phyloP scores from a whole-genome alignment of 2,329 filamentous ascomycete species.

The Penicillium sp. region DNA sequence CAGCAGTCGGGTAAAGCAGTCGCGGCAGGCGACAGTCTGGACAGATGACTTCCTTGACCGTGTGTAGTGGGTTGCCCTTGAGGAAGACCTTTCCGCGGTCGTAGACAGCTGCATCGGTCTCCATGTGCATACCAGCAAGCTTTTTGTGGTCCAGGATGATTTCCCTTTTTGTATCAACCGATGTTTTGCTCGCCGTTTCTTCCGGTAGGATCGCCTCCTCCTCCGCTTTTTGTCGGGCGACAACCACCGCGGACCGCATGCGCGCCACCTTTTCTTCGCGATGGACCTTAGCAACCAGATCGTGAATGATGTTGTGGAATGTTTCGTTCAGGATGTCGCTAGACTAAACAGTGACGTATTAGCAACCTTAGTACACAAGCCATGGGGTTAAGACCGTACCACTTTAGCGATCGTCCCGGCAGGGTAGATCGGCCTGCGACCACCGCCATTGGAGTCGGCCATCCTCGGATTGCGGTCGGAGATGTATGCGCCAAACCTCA shows the following conservation, averaged over 20 bases:
- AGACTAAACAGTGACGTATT: slow-evolving; percentile 5
- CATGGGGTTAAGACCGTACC: slow-evolving; percentile 29
- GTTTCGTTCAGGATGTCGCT: slow-evolving; percentile 57
- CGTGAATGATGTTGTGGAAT: slow-evolving; percentile 62
- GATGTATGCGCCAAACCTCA: slow-evolving; percentile 7
- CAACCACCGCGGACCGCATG: slow-evolving; percentile 53
- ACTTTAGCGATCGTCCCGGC: slow-evolving; percentile 44
- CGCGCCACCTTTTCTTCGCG: slow-evolving; percentile 62
- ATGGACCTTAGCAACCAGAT: slow-evolving; percentile 59
- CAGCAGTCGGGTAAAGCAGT: slow-evolving; percentile 58
- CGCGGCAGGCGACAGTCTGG: slow-evolving; percentile 62
- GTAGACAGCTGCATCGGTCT: slow-evolving; percentile 55
- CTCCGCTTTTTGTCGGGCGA: slow-evolving; percentile 47
- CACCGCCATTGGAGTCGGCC: slow-evolving; percentile 33
- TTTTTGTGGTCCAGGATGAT: slow-evolving; percentile 38
- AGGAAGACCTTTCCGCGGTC: slow-evolving; percentile 56
- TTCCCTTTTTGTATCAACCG: slow-evolving; percentile 34
- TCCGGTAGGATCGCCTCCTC: slow-evolving; percentile 36
- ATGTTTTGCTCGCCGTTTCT: slow-evolving; percentile 33
- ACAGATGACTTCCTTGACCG: slow-evolving; percentile 61
- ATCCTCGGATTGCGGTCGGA: slow-evolving; percentile 26
- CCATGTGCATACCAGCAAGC: slow-evolving; percentile 39
- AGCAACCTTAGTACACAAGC: neutral
- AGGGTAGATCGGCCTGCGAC: slow-evolving; percentile 30
- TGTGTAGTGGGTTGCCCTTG: slow-evolving; percentile 60